Evolutionary conservation across 2,329 filamentous ascomycete genomes (phyloP), one percentile per base, ranked within the genome.

Genomic region (Dothideomycetidae sp.): DNA sequence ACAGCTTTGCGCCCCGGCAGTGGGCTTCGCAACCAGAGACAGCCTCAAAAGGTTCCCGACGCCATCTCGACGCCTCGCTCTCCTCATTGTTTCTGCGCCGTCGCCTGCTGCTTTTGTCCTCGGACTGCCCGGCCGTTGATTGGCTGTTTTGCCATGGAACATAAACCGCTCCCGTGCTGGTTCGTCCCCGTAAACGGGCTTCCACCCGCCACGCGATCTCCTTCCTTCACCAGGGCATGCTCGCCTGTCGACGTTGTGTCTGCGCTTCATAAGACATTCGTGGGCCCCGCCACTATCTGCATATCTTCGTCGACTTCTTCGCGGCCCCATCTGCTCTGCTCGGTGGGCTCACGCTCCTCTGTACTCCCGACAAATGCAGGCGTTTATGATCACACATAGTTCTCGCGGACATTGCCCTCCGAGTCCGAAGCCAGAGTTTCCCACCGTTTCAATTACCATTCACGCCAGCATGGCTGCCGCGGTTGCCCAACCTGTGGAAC

Each of bases 401-500:
- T n/a, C n/a, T n/a, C n/a, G n/a, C n/a, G n/a, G n/a, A n/a, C n/a
- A n/a, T n/a, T n/a, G n/a, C n/a, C n/a, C n/a, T n/a, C n/a, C n/a
- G n/a, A n/a, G n/a, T n/a, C n/a, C n/a, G n/a, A n/a, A n/a, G n/a
- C n/a, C n/a, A n/a, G n/a, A n/a, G n/a, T n/a, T n/a, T n/a, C n/a
- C n/a, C n/a, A n/a, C n/a, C n/a, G n/a, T n/a, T n/a, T n/a, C n/a
- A n/a, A n/a, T 10, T 21, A 23, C 12, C 17, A 4, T 35, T 11
- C 21, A 31, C 7, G 14, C 29, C 11, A 31, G 29, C 11, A 31
- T 31, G 14, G 35, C 36, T 29, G 32, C 38, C 32, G 33, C 36
- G 3, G 29, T 32, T 34, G 31, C 26, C 35, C 23, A 40, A 40
- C 36, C 32, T 19, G 28, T 28, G 32, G 36, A 36, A 36, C 33